Evolutionary conservation across 768 basidiomycete genomes (phyloP).

Genomic region (Russula brevipes): DNA sequence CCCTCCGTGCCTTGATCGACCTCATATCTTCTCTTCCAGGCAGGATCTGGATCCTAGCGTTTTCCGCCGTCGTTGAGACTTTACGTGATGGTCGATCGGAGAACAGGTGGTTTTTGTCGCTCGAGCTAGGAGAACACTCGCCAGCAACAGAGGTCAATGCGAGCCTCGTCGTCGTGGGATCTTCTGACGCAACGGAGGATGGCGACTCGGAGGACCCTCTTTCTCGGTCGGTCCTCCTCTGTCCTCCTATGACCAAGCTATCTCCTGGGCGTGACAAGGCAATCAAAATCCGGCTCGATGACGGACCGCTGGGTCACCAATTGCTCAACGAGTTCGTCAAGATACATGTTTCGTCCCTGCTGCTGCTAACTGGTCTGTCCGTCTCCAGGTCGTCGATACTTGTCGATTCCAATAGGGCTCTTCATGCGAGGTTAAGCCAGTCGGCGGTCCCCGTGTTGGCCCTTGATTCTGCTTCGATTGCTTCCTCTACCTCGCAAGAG

Average conservation of each 20-base stretch:
- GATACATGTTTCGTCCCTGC: background rate
- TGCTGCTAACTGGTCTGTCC: background rate
- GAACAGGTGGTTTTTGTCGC: constrained; percentile 44
- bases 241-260: constrained; percentile 1
- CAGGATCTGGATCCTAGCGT: constrained; percentile 55
- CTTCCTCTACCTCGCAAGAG: background rate
- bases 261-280: background rate
- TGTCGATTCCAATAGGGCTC: constrained; percentile 25
- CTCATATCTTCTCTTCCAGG: constrained; percentile 31
- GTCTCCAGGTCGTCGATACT: constrained; percentile 28
- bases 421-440: constrained; percentile 27
- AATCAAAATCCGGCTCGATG: constrained; percentile 8
- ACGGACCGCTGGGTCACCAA: constrained; percentile 30
- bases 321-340: constrained; percentile 48
- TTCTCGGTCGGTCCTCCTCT: background rate
- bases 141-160: constrained; percentile 34
- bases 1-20: background rate
- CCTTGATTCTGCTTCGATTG: constrained; percentile 1
- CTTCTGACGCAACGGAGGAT: background rate
- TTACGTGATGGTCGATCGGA: constrained; percentile 18
- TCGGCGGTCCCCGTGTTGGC: constrained; percentile 3
- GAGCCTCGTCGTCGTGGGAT: constrained; percentile 2
- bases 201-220: background rate
- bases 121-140: constrained; percentile 54
- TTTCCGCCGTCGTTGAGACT: constrained; percentile 29